These are phyloP conservation scores for Henckelia pumila DNA, from an alignment of 257 asterid genomes.

Conservation along the genomic window DNA sequence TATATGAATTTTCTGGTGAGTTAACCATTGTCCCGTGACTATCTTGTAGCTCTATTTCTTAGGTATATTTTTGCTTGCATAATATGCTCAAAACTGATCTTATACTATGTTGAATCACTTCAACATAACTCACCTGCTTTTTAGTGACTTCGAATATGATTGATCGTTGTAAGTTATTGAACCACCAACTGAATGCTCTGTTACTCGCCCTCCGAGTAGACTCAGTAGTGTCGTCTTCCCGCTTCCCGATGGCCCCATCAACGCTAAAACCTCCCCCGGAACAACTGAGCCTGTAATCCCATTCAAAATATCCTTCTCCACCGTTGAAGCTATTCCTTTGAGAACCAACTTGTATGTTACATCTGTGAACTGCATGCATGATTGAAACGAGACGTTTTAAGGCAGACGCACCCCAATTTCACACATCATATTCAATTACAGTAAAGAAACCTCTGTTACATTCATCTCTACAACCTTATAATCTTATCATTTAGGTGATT, in stretches of 20 bases:
- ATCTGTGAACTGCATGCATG: conserved; percentile 74
- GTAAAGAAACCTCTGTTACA: background rate
- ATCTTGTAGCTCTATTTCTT: too few relatives aligned
- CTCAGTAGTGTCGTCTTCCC: conserved; percentile 90
- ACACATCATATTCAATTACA: background rate
- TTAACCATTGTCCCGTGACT: background rate
- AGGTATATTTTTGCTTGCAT: background rate
- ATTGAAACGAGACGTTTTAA: background rate
- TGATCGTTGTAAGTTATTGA: conserved; percentile 69
- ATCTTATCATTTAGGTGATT: background rate
- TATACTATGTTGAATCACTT: background rate
- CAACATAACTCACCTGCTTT: conserved; percentile 62
- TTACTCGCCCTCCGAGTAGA: conserved; percentile 75
- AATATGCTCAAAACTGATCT: background rate
- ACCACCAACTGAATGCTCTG: conserved; percentile 54
- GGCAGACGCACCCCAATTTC: background rate
- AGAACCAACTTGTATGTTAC: conserved; percentile 76
- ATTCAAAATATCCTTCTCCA: conserved; percentile 71
- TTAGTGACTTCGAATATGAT: conserved; percentile 76
- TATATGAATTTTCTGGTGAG: background rate
- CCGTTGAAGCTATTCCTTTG: conserved; percentile 59
- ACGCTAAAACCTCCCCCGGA: conserved; percentile 93
- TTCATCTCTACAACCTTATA: background rate
- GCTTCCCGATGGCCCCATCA: conserved; percentile 99
- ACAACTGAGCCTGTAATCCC: conserved; percentile 79